A percentile compares a stretch with the other conserved stretches of the same genome.
phyloP scores from a whole-genome alignment of 1,284 basidiomycete species.

The Phylloporus gajari region DNA sequence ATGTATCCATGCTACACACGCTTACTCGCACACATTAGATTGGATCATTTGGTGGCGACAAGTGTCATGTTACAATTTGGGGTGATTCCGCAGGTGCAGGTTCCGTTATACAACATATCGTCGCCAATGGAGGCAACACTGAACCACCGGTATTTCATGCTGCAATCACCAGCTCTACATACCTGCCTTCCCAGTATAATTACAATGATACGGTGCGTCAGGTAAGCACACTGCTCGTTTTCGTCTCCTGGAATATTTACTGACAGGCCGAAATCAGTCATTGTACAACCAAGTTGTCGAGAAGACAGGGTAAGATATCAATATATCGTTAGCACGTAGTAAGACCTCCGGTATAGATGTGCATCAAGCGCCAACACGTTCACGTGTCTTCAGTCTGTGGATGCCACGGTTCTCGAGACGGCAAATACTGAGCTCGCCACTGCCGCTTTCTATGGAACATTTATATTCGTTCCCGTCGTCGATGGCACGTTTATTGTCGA shows the following conservation, averaged over 20 bases:
- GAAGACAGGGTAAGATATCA: slow-evolving; percentile 2
- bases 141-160: slow-evolving; percentile 29
- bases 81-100: slow-evolving; percentile 36
- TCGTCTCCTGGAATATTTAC: not conserved
- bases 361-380: slow-evolving; percentile 31
- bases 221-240: slow-evolving; percentile 1
- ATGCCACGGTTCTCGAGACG: slow-evolving; percentile 29
- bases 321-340: not conserved
- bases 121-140: slow-evolving; percentile 32
- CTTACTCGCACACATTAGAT: slow-evolving; percentile 29
- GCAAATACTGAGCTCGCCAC: slow-evolving; percentile 28
- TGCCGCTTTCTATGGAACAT: slow-evolving; percentile 41
- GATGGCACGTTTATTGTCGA: slow-evolving; percentile 48
- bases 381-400: slow-evolving; percentile 37
- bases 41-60: slow-evolving; percentile 40
- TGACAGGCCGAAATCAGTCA: slow-evolving; percentile 20
- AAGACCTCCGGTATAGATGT: slow-evolving; percentile 32
- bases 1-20: not conserved
- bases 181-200: slow-evolving; percentile 40
- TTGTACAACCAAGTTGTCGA: slow-evolving; percentile 29
- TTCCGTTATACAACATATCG: slow-evolving; percentile 33
- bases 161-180: slow-evolving; percentile 40
- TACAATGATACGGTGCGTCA: slow-evolving; percentile 35
- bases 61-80: slow-evolving; percentile 43
- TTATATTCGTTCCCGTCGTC: slow-evolving; percentile 44